Percentiles rank a stretch among this genome's conserved stretches.
These are phyloP conservation scores for Aspergillus nidulans DNA, from an alignment of 495 filamentous ascomycete species.

Conservation along the genomic window DNA sequence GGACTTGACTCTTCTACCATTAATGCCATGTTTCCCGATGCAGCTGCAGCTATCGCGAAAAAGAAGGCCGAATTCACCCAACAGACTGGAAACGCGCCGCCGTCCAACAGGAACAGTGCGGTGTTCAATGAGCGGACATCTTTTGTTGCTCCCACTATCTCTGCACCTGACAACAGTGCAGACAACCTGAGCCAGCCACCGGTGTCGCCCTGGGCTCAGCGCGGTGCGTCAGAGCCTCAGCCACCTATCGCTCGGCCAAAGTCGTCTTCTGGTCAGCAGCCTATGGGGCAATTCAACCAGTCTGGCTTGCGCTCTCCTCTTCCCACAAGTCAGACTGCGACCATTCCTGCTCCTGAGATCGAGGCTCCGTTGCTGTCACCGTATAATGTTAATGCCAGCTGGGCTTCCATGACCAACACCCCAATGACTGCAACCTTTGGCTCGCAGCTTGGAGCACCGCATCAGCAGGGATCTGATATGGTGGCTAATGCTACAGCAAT, in stretches of 20 bases:
- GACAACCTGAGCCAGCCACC: constrained; percentile 58
- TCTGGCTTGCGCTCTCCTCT: constrained; percentile 80
- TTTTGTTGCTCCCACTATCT: constrained; percentile 72
- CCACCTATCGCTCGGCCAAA: constrained; percentile 71
- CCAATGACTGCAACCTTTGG: constrained; percentile 88
- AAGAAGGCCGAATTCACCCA: constrained; percentile 97
- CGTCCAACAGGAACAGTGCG: constrained; percentile 90
- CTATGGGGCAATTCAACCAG: constrained; percentile 96
- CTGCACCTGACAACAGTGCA: constrained; percentile 54
- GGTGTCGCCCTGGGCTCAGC: constrained; percentile 73
- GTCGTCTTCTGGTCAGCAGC: constrained; percentile 79
- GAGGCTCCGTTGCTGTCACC: constrained; percentile 87
- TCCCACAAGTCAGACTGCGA: constrained; percentile 72
- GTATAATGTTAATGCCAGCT: constrained; percentile 83
- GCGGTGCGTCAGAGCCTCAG: constrained; percentile 42
- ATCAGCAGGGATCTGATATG: constrained; percentile 68
- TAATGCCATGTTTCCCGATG: constrained; percentile 98
- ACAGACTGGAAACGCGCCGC: constrained; percentile 82
- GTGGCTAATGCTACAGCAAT: constrained; percentile 98
- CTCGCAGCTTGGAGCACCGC: constrained; percentile 38
- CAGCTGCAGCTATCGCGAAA: constrained; percentile 92
- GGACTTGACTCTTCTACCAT: constrained; percentile 90
- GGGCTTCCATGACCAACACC: constrained; percentile 98
- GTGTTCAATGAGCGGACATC: constrained; percentile 77
- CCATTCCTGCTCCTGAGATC: constrained; percentile 68